phyloP scores from a whole-genome alignment of 2,329 filamentous ascomycete genomes.

The Metarhizium rileyi region DNA sequence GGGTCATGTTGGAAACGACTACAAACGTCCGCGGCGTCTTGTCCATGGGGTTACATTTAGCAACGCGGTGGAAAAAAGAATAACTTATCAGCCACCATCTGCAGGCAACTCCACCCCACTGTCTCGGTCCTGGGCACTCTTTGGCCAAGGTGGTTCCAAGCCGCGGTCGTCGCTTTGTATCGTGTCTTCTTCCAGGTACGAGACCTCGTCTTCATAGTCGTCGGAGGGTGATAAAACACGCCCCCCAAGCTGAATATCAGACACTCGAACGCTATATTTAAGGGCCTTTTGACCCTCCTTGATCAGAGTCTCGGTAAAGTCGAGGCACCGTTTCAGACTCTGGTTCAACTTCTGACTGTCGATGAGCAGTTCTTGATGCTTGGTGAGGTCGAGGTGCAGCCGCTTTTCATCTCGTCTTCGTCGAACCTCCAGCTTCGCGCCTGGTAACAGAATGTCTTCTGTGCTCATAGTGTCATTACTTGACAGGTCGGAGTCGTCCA shows the following conservation, averaged over 20 bases:
- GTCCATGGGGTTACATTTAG: background rate
- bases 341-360: slow-evolving; percentile 95
- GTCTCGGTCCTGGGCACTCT: slow-evolving; percentile 38
- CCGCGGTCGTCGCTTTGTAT: slow-evolving; percentile 14
- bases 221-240: slow-evolving; percentile 62
- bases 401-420: slow-evolving; percentile 71
- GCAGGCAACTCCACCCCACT: slow-evolving; percentile 40
- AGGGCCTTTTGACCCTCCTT: slow-evolving; percentile 80
- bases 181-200: slow-evolving; percentile 11
- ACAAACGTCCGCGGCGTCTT: background rate
- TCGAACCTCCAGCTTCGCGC: slow-evolving; percentile 26
- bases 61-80: background rate
- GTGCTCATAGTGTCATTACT: slow-evolving; percentile 25
- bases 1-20: background rate
- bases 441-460: slow-evolving; percentile 31
- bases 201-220: slow-evolving; percentile 35
- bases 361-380: slow-evolving; percentile 78
- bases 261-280: slow-evolving; percentile 67
- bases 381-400: slow-evolving; percentile 73
- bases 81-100: slow-evolving; percentile 24
- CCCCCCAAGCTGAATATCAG: slow-evolving; percentile 73
- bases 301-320: slow-evolving; percentile 85
- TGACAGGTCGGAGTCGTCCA: slow-evolving; percentile 43
- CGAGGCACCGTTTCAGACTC: slow-evolving; percentile 79
- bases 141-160: slow-evolving; percentile 22